Evolutionary conservation across 441 rosid species (phyloP).

Genomic region (Erysimum pusillum): DNA sequence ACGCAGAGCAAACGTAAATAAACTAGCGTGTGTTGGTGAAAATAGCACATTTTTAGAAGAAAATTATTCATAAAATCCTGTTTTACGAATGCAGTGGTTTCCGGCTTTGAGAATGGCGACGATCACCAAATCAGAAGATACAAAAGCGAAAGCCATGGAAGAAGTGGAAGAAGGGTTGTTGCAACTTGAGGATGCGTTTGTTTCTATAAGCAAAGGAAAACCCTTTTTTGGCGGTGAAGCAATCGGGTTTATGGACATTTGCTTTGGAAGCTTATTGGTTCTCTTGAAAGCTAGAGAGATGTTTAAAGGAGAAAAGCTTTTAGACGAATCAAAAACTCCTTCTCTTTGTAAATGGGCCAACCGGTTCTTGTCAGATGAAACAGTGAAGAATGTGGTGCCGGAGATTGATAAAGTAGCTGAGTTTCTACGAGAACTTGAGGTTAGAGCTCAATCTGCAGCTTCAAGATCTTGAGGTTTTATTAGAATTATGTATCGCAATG

Average conservation of each 20-base stretch:
- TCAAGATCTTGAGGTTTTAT: conserved; percentile 24
- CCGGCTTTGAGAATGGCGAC: conserved; percentile 48
- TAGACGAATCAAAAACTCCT: conserved; percentile 58
- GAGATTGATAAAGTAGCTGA: conserved; percentile 66
- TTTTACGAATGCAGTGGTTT: conserved; percentile 56
- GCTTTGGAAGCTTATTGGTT: conserved; percentile 62
- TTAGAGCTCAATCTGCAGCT: conserved; percentile 20
- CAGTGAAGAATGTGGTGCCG: conserved; percentile 65
- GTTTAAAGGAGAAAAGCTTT: conserved; percentile 43
- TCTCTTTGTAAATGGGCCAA: conserved; percentile 63
- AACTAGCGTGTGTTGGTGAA: too few species aligned
- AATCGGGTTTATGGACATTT: conserved; percentile 73
- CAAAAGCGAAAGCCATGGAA: conserved; percentile 46
- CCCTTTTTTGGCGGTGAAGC: conserved; percentile 71
- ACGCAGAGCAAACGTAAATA: background rate
- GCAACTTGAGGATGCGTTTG: conserved; percentile 60
- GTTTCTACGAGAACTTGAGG: conserved; percentile 51
- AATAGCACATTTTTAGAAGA: too few species aligned
- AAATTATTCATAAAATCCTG: background rate
- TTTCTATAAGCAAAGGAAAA: conserved; percentile 65
- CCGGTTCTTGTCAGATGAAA: conserved; percentile 55
- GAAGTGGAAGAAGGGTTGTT: conserved; percentile 53
- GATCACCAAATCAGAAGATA: conserved; percentile 50
- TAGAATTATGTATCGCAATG: background rate
- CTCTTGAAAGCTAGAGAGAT: conserved; percentile 62